Base-by-base conservation (phyloP, 164 flowering plant genomes). In the Aristolochia fimbriata region DNA sequence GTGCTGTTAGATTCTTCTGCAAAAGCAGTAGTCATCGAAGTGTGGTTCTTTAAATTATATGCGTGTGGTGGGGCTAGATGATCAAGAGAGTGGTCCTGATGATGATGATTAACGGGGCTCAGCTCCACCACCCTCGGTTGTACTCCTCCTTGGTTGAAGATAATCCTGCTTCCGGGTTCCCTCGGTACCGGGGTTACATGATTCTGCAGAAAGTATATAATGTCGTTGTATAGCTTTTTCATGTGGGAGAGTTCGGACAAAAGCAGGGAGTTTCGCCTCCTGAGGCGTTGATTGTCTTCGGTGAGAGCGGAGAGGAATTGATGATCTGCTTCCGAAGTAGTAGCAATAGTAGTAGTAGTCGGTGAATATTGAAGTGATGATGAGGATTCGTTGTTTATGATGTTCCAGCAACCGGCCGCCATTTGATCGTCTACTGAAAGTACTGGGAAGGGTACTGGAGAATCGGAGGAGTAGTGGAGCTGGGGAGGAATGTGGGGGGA, bases 211-310 rank as follows among this genome's bases (percentile, higher is more conserved):
- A 83, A 83, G 73, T 74, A 83, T 55, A 83, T 74, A 6, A 83
- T 83, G 70, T 81, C 88, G 66, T 79, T 77, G 75, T 83, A 83
- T 33, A 83, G 80, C 65, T 59, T 79, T 72, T 76, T 80, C 88
- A 83, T 81, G 75, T 81, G 83, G 23, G 76, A 27, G 14, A 83
- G 77, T 61, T 83, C 85, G 16, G 88, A 81, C 49, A 81, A 20
- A 17, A 83, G 82, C 80, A 83, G 70, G 65, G 65, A 70, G 74
- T 83, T 83, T 23, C 70, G 76, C 49, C 69, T 65, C 47, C 81
- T 68, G 10, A 83, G 70, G 19, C 77, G 47, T 50, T 72, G 74
- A 19, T 83, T 83, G 55, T 81, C 85, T 56, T 81, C 78, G 3
- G 73, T 15, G 0, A 83, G 74, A 5, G 70, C 77, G 2, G 80